Conservation (phyloP, 768 basidiomycete species). For the Chalciporus piperatus region DNA sequence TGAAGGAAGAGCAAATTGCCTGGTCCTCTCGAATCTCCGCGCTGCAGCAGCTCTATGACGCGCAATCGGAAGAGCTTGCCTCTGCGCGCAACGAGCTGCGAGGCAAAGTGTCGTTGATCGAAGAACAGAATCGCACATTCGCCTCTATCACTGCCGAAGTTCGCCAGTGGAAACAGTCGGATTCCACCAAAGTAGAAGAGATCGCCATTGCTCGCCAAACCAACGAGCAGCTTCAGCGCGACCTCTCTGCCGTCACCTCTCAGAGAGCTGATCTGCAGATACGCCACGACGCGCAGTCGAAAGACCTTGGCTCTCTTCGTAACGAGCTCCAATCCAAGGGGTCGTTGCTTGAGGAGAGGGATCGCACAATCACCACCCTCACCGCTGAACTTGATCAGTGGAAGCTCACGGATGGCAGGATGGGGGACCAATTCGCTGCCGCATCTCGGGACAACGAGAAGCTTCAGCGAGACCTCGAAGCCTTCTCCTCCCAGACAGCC, state of each 20-base stretch:
- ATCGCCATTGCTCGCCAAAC: neutral
- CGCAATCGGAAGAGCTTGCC: neutral
- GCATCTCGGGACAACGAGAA: neutral
- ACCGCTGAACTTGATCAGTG: neutral
- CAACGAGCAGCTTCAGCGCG: neutral
- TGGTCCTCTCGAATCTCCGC: neutral
- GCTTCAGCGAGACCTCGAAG: neutral
- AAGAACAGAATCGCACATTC: no score
- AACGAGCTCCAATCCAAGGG: neutral
- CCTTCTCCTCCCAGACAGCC: neutral
- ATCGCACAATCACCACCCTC: neutral
- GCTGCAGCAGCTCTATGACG: neutral
- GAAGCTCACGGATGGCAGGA: neutral
- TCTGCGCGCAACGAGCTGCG: neutral
- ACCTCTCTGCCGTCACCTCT: neutral
- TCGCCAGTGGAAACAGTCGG: no score
- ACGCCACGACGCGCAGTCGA: neutral
- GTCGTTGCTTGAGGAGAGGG: neutral
- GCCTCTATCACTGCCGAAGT: no score
- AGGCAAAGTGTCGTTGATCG: neutral
- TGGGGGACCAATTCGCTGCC: neutral
- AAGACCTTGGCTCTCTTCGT: neutral
- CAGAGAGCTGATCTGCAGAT: neutral
- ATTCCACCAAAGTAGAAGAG: neutral
- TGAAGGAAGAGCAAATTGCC: neutral